Evolutionary conservation across 805 yeast species (phyloP), one percentile per base, ranked within the genome.

Genomic region (Jamesozyma jinghongensis): DNA sequence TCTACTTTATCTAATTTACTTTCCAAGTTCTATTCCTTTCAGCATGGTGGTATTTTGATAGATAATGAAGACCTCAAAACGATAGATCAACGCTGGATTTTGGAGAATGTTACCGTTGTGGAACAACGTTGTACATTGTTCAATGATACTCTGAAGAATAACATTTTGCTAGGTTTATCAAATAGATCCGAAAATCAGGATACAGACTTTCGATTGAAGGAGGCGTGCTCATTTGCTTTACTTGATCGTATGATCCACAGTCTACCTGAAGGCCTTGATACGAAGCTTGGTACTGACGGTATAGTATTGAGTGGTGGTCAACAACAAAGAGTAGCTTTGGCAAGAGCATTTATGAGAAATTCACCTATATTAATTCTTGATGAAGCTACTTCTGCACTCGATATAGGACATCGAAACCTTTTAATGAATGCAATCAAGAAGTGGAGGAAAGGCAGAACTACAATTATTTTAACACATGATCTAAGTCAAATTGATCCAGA

Each of bases 381-480:
- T 63, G 99, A 92, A 57, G 74, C 92, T 3, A 65, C 85, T 2
- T 80, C 92, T 37, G 96, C 96, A 0, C 62, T 92, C 41, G 97
- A 92, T 56, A 56, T 62, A 2, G 51, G 50, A 0, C 70, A 71
- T 33, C 69, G 79, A 44, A 61, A 62, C 0, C 41, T 54, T 3
- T 57, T 86, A 4, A 58, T 81, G 52, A 55, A 62, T 2, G 68
- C 69, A 0, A 67, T 92, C 11, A 71, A 74, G 40, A 40, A 47
- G 3, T 78, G 83, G 80, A 70, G 97, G 49, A 42, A 45, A 6
- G 78, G 74, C 2, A 80, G 73, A 47, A 83, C 96, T 0, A 88
- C 97, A 0, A 71, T 92, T 13, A 63, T 86, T 3, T 69, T 90
- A 38, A 83, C 96, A 0, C 99, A 92, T 59, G 86, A 87, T 33